Evolutionary conservation across 2,329 filamentous ascomycete genomes (phyloP).

Genomic region (Aureobasidium uvarum): DNA sequence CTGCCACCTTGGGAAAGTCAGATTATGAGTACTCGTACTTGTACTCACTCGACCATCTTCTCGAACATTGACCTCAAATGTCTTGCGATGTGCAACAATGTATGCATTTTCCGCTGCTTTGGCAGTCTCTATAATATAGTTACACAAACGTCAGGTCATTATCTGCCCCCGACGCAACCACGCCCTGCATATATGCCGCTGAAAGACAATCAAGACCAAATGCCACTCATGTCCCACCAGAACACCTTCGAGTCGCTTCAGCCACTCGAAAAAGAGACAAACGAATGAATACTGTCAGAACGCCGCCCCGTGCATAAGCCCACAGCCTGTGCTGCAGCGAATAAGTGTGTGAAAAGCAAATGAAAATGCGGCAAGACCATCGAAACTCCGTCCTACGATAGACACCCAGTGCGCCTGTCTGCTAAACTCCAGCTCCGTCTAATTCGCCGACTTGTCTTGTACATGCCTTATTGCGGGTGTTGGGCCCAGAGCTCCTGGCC

Average conservation of each 20-base stretch:
- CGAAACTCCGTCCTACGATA: slow-evolving; percentile 9
- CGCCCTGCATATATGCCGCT: slow-evolving; percentile 18
- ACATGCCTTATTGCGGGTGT: slow-evolving; percentile 36
- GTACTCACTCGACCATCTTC: neutral
- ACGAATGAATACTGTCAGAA: slow-evolving; percentile 19
- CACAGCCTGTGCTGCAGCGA: slow-evolving; percentile 7
- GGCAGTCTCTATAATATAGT: slow-evolving; percentile 26
- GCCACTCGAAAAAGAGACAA: slow-evolving; percentile 1
- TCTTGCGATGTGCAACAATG: slow-evolving; percentile 19
- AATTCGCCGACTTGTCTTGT: neutral
- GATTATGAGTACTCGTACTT: too few species aligned
- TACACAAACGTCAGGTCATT: slow-evolving; percentile 26
- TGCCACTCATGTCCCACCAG: slow-evolving; percentile 3
- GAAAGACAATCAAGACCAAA: slow-evolving; percentile 15
- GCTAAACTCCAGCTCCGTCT: neutral
- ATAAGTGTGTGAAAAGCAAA: slow-evolving; percentile 13
- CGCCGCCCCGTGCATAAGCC: slow-evolving; percentile 3
- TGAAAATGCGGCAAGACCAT: slow-evolving; percentile 6
- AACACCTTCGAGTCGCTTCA: slow-evolving; percentile 1
- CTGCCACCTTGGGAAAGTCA: neutral
- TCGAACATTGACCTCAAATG: neutral
- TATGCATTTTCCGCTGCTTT: slow-evolving; percentile 14
- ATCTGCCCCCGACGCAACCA: slow-evolving; percentile 21
- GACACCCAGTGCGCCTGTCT: slow-evolving; percentile 10
- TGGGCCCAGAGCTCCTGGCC: slow-evolving; percentile 57